Conservation (phyloP, 1,139 yeast species). For the Taiozyma sp. region DNA sequence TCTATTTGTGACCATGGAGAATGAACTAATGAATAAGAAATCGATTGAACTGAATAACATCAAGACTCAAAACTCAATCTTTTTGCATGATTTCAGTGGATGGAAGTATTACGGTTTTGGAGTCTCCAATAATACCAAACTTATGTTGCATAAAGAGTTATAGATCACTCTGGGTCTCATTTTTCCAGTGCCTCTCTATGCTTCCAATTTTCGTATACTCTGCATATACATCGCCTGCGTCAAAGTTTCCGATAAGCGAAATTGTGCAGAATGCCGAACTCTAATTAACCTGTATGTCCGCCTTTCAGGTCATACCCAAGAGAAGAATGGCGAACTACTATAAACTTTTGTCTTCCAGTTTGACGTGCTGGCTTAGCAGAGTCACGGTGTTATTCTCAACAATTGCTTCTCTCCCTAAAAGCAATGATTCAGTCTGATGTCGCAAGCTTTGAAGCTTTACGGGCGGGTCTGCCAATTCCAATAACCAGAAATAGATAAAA, state of each 20-base stretch:
- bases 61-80: conserved; percentile 21
- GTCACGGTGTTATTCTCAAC: too few relatives aligned
- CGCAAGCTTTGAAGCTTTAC: too few relatives aligned
- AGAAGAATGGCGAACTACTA: too few relatives aligned
- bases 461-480: too few relatives aligned
- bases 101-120: background rate
- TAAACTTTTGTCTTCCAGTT: too few relatives aligned
- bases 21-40: conserved; percentile 16
- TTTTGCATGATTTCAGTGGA: conserved; percentile 22
- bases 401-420: too few relatives aligned
- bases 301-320: too few relatives aligned
- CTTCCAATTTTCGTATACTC: background rate
- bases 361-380: too few relatives aligned
- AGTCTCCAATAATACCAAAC: background rate
- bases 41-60: conserved; percentile 18
- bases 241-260: background rate
- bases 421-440: too few relatives aligned
- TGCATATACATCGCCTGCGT: background rate
- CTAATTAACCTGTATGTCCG: too few relatives aligned
- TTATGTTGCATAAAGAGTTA: background rate
- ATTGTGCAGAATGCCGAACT: background rate
- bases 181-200: background rate
- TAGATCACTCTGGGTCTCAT: background rate
- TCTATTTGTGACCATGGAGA: conserved; percentile 22
- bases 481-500: too few relatives aligned